Conservation (phyloP, 805 yeast species). For the Metschnikowia cubensis region DNA sequence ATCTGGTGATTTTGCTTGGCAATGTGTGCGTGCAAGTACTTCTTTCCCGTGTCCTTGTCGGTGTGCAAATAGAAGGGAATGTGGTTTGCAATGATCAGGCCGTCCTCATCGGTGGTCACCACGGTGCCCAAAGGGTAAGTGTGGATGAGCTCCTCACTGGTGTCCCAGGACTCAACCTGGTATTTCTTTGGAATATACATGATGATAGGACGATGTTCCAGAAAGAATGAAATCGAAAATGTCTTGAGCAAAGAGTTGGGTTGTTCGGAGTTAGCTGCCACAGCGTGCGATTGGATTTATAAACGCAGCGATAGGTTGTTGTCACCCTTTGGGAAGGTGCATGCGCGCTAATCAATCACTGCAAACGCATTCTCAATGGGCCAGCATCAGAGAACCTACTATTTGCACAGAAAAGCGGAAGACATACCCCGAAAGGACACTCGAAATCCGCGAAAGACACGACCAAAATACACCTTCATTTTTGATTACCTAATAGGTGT, state of each 20-base stretch:
- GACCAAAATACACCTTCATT: no score
- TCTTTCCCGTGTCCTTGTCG: constrained; percentile 33
- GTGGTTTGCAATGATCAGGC: constrained; percentile 49
- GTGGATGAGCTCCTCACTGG: constrained; percentile 40
- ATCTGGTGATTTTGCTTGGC: constrained; percentile 51
- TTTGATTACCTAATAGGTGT: no score
- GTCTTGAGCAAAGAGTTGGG: neutral
- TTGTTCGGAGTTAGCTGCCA: neutral
- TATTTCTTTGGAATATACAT: constrained; percentile 40
- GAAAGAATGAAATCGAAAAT: neutral
- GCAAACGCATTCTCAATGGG: neutral
- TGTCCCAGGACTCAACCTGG: constrained; percentile 30
- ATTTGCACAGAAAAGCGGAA: no score
- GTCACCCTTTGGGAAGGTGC: constrained; percentile 1
- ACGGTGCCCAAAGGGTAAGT: constrained; percentile 52
- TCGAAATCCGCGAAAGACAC: no score
- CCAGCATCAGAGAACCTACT: neutral
- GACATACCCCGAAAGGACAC: no score
- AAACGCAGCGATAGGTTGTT: neutral
- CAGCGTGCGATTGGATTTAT: neutral
- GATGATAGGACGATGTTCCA: neutral
- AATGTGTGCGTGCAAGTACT: constrained; percentile 50
- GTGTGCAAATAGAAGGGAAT: constrained; percentile 48
- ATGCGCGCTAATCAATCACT: constrained; percentile 1
- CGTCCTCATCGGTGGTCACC: constrained; percentile 36